These are phyloP conservation scores for Acanthamoeba healyi DNA, from an alignment of 208 protist genomes.

Conservation along the genomic window DNA sequence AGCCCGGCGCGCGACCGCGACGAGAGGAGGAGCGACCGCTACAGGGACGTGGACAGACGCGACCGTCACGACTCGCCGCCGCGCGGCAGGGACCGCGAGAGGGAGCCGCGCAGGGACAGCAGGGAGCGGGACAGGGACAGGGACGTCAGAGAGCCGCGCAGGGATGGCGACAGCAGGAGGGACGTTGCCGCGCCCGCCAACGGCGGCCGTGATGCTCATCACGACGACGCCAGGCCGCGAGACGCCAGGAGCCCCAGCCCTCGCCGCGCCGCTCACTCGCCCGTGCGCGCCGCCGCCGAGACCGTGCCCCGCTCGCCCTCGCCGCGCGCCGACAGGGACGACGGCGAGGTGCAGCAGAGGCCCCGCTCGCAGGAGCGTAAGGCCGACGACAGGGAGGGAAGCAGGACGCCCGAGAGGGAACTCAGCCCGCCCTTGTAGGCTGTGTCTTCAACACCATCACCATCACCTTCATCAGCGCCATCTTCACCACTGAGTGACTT, in stretches of 20 bases:
- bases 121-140: slow-evolving; percentile 20
- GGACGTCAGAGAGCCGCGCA: too few species aligned
- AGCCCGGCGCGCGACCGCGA: slow-evolving; percentile 40
- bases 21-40: slow-evolving; percentile 18
- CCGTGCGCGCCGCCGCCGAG: background rate
- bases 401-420: slow-evolving; percentile 9
- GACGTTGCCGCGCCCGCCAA: background rate
- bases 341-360: background rate
- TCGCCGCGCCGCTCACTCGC: background rate
- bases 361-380: background rate
- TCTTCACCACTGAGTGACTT: background rate
- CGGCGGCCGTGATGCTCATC: background rate
- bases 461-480: too few species aligned
- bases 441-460: background rate
- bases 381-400: background rate
- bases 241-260: background rate
- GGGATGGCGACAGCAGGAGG: background rate
- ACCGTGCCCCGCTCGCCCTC: slow-evolving; percentile 16
- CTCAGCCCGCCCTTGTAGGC: slow-evolving; percentile 10
- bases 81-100: background rate
- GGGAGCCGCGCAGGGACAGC: slow-evolving; percentile 15
- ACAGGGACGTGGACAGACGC: slow-evolving; percentile 34
- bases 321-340: background rate
- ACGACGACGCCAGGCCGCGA: background rate
- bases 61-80: slow-evolving; percentile 37